These are phyloP conservation scores for Penicillium thymicola DNA, from an alignment of 2,329 filamentous ascomycete genomes.

Conservation along the genomic window DNA sequence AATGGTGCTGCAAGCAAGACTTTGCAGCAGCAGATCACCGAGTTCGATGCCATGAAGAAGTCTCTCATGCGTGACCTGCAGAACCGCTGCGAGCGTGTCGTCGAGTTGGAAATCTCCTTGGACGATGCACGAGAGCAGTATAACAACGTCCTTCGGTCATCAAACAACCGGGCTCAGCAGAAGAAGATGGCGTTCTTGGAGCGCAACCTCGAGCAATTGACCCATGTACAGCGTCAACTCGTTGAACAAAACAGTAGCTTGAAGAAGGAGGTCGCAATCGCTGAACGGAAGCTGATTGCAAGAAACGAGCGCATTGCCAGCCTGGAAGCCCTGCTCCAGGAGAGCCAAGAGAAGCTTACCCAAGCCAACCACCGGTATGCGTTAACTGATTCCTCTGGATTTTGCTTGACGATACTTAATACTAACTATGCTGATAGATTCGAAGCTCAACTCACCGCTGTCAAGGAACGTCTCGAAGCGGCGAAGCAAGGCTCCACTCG, in stretches of 20 bases:
- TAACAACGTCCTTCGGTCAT: slow-evolving; percentile 94
- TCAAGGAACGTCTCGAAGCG: slow-evolving; percentile 95
- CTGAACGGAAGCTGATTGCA: slow-evolving; percentile 93
- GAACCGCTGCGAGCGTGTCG: slow-evolving; percentile 95
- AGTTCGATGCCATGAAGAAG: slow-evolving; percentile 99
- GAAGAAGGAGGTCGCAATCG: slow-evolving; percentile 99
- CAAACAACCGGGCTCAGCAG: slow-evolving; percentile 97
- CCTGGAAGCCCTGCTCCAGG: slow-evolving; percentile 85
- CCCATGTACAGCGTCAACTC: slow-evolving; percentile 92
- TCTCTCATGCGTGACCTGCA: slow-evolving; percentile 97
- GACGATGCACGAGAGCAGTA: slow-evolving; percentile 98
- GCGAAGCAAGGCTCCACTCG: slow-evolving; percentile 90
- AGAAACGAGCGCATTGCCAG: slow-evolving; percentile 96
- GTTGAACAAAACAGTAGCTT: slow-evolving; percentile 96
- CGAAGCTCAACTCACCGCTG: slow-evolving; percentile 91
- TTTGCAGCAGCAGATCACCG: slow-evolving; percentile 93
- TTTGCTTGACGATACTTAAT: slow-evolving; percentile 6
- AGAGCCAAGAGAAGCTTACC: slow-evolving; percentile 97
- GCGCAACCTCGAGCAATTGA: slow-evolving; percentile 95
- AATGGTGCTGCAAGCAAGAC: slow-evolving; percentile 69
- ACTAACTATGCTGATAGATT: slow-evolving; percentile 59
- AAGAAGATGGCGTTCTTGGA: slow-evolving; percentile 99
- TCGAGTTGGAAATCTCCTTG: slow-evolving; percentile 95
- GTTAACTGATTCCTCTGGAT: slow-evolving; percentile 1
- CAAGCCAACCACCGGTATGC: slow-evolving; percentile 94